Base-by-base conservation (phyloP, 192 early-diverging fungal genomes). In the Podila minutissima region DNA sequence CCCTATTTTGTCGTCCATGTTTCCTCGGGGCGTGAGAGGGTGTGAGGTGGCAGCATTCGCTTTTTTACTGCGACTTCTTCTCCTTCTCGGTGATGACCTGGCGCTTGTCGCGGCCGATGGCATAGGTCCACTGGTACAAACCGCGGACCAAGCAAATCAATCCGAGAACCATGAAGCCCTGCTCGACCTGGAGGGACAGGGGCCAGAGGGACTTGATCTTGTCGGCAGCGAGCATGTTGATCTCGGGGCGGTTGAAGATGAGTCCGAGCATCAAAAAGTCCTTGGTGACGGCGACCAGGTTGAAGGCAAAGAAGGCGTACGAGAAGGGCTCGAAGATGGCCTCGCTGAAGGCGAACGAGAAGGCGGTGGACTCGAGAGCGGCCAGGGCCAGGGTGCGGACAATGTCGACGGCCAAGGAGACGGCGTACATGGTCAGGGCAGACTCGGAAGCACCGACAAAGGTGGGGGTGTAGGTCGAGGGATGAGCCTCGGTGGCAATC, bases 91-190 rank as follows among this genome's bases (percentile, higher is more conserved):
- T 55, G 37, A 81, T 81, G 62, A 81, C 77, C 71, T 81, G 77
- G 59, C 77, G 77, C 62, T 81, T 81, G 58, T 81, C 77, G 31
- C 77, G 70, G 32, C 77, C 77, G 62, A 81, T 81, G 62, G 77
- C 77, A 32, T 72, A 72, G 26, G 77, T 67, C 77, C 77, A 81
- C 31, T 58, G 62, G 71, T 73, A 73, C 59, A 81, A 71, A 69
- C 77, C 77, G 12, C 41, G 53, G 58, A 58, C 66, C 53, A 81
- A 55, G 38, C 31, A 69, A 9, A 69, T 2, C 10, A 29, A 48
- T 9, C 77, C 71, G 31, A 35, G 51, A 19, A 26, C 62, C n/a
- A 73, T 26, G 26, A 69, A 31, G 8, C 71, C 77, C 29, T 73
- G 64, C 26, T 81, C 77, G 22, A 81, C 29, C 5, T 15, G 32